Conservation (phyloP, 495 filamentous ascomycete genomes). For the Penicillium salamii region DNA sequence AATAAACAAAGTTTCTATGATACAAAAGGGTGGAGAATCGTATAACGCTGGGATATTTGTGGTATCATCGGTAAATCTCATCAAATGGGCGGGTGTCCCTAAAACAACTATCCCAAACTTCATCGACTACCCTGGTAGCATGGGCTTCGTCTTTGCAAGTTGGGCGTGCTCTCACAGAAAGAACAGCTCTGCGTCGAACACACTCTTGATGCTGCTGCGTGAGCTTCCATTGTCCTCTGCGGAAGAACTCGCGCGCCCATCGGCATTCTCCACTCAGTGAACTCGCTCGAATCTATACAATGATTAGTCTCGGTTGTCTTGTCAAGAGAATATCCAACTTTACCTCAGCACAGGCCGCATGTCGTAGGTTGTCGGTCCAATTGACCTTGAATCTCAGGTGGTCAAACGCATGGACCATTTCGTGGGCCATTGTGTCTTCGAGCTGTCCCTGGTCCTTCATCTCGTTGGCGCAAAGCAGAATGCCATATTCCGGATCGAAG, state of each 20-base stretch:
- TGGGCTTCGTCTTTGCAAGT: conserved; percentile 82
- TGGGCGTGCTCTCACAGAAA: conserved; percentile 72
- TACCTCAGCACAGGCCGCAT: conserved; percentile 95
- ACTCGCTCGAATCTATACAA: conserved; percentile 75
- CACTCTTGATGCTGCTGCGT: conserved; percentile 93
- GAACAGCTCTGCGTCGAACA: conserved; percentile 73
- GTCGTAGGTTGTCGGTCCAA: conserved; percentile 71
- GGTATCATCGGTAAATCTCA: conserved; percentile 82
- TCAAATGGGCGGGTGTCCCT: conserved; percentile 92
- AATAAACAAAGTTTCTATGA: conserved; percentile 15
- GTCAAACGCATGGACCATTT: conserved; percentile 97
- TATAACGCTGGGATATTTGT: conserved; percentile 4
- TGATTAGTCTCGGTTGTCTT: not conserved
- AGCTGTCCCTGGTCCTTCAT: conserved; percentile 69
- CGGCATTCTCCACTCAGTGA: conserved; percentile 92
- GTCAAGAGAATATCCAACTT: not conserved
- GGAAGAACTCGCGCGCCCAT: conserved; percentile 83
- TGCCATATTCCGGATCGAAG: conserved; percentile 79
- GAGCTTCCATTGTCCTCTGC: conserved; percentile 76
- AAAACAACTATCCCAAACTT: conserved; percentile 98
- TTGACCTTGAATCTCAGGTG: conserved; percentile 88
- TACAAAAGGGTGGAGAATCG: conserved; percentile 18
- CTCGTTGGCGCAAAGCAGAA: conserved; percentile 86
- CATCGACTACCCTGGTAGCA: conserved; percentile 83
- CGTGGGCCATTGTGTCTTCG: conserved; percentile 93